phyloP scores from a whole-genome alignment of 176 grass and related monocot genomes.

The Melocanna baccifera region DNA sequence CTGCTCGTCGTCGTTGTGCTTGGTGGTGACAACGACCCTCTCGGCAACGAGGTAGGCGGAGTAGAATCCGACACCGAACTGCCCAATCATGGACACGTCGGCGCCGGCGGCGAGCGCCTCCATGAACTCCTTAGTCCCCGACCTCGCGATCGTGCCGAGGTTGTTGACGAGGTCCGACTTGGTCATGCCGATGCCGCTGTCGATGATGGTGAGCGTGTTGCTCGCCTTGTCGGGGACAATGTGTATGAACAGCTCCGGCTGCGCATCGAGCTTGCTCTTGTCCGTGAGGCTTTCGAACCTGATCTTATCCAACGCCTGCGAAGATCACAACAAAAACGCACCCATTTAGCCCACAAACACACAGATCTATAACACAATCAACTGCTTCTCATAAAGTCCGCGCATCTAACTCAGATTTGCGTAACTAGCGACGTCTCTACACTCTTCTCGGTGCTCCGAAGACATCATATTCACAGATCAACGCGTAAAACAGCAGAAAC shows the following conservation, averaged over 20 bases:
- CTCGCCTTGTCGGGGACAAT: not conserved
- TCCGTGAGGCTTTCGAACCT: constrained; percentile 88
- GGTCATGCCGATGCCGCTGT: not conserved
- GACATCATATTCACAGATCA: not conserved
- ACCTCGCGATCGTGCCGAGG: not conserved
- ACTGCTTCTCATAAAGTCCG: not conserved
- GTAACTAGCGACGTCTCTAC: not conserved
- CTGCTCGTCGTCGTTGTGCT: not conserved
- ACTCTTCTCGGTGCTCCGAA: not conserved
- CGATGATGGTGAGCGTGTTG: not conserved
- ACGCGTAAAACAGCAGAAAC: not conserved
- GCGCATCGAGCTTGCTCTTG: constrained; percentile 91
- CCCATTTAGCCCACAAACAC: not conserved
- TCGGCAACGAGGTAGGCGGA: not conserved
- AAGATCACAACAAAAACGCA: not conserved
- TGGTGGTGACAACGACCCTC: not conserved
- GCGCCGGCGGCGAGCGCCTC: not conserved
- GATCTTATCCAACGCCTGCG: constrained; percentile 84
- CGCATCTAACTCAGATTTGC: not conserved
- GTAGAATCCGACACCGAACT: not conserved
- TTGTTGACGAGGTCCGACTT: not conserved
- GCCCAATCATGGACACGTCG: not conserved
- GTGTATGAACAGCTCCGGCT: constrained; percentile 87
- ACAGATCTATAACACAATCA: not conserved
- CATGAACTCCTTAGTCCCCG: not conserved